Base-by-base conservation (phyloP, 1,139 yeast genomes). In the Nakaseomyces sp. region DNA sequence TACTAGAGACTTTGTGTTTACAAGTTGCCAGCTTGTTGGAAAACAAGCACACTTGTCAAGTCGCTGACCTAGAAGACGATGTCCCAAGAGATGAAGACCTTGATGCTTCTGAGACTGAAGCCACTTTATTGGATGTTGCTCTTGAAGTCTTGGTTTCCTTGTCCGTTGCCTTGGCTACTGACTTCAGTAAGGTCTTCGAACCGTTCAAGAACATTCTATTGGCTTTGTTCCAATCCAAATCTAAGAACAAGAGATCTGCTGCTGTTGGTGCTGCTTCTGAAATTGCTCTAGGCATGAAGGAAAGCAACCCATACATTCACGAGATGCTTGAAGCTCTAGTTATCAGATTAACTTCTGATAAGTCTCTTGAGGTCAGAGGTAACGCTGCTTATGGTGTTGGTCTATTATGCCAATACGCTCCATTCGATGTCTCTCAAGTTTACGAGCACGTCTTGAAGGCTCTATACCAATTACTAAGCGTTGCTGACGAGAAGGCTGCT, bases 361-460 rank as follows among this genome's bases (percentile, higher is more conserved):
- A 79, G 57, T 82, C 93, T 22, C 73, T 84, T 54, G 96, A 88
- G 62, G 97, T 88, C 46, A 82, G 91, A 68, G 91, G 96, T 55
- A 86, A 88, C 58, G 93, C 97, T 45, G 96, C 97, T 15, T 91
- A 87, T 61, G 98, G 97, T 72, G 77, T 86, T 53, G 99, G 98
- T 53, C 69, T 88, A 51, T 68, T 88, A 49, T 71, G 88, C 51
- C 81, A 79, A 66, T 66, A 70, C 66, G 72, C 86, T 45, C 59
- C 71, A 19, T 67, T 69, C 50, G 86, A 82, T 60, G 73, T 81
- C 53, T 69, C 82, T 36, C 64, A 80, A 22, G 70, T 76, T 40
- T 89, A 81, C 68, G 81, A 79, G 52, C 72, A 77, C 41, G 76
- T 89, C 47, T 74, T 93, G 60, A 78, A 77, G 63, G 77, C 84